Conservation (phyloP, 257 asterid genomes). For the Anisodus tanguticus region DNA sequence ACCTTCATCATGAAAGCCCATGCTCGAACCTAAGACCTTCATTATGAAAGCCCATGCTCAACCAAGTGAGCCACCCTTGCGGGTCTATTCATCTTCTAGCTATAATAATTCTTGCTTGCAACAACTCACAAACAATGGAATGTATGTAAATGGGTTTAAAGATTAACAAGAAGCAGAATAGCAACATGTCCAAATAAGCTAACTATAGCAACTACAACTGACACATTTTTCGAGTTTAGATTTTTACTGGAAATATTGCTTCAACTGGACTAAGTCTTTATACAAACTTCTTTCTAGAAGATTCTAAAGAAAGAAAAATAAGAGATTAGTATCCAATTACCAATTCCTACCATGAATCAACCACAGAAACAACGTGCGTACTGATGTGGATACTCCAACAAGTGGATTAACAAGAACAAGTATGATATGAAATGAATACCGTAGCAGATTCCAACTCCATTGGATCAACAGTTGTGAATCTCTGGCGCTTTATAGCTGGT, state of each 20-base stretch:
- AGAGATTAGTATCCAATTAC: not conserved
- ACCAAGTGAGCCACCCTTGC: too few relatives aligned
- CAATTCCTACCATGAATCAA: not conserved
- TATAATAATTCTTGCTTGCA: not conserved
- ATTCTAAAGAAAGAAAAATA: not conserved
- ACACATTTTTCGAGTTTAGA: not conserved
- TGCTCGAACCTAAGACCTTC: too few relatives aligned
- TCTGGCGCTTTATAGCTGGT: slow-evolving; percentile 63
- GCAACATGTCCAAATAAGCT: not conserved
- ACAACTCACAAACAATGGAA: not conserved
- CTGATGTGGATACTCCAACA: not conserved
- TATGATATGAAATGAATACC: slow-evolving; percentile 39
- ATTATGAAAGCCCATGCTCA: too few relatives aligned
- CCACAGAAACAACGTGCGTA: not conserved
- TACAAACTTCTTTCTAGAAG: not conserved
- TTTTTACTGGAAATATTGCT: not conserved
- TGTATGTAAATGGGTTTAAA: not conserved
- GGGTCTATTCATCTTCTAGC: not conserved
- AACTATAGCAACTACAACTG: not conserved
- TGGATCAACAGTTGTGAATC: slow-evolving; percentile 51
- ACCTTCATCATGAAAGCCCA: too few relatives aligned
- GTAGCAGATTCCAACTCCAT: slow-evolving; percentile 80
- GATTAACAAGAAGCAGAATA: not conserved
- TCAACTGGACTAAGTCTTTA: not conserved
- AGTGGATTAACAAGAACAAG: slow-evolving; percentile 5